phyloP scores from a whole-genome alignment of 2,329 filamentous ascomycete species.

The Nemania sp. region DNA sequence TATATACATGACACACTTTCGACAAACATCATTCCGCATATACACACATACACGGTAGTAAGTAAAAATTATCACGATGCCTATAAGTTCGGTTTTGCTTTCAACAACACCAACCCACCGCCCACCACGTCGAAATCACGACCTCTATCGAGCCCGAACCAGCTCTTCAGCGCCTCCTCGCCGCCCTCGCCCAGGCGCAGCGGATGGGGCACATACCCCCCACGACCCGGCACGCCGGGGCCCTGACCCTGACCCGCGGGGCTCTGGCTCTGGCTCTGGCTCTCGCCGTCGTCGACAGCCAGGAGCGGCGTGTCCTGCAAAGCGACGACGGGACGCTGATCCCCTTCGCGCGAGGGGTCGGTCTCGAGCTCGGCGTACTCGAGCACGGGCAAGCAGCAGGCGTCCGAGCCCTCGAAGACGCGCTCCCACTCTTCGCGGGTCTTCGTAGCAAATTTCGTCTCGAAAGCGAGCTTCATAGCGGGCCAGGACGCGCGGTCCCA shows the following conservation, averaged over 20 bases:
- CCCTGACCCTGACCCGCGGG: constrained; percentile 74
- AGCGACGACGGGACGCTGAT: constrained; percentile 72
- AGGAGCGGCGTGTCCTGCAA: constrained; percentile 70
- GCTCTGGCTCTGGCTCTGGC: too few relatives aligned
- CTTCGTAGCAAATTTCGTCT: constrained; percentile 66
- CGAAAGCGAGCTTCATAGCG: constrained; percentile 64
- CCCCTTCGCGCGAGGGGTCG: constrained; percentile 54
- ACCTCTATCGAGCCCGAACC: constrained; percentile 78
- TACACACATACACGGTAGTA: neutral
- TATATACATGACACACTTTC: too few relatives aligned
- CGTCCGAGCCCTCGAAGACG: constrained; percentile 88
- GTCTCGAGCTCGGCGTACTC: constrained; percentile 56
- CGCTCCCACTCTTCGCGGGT: constrained; percentile 79
- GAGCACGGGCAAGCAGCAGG: constrained; percentile 88
- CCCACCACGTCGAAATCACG: constrained; percentile 68
- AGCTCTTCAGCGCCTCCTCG: constrained; percentile 66
- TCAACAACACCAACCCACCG: constrained; percentile 62
- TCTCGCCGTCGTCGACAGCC: constrained; percentile 55
- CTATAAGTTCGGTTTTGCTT: constrained; percentile 49
- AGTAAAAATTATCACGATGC: neutral
- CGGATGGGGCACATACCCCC: constrained; percentile 64
- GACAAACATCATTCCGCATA: too few relatives aligned
- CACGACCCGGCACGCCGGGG: constrained; percentile 63
- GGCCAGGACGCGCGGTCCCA: constrained; percentile 69
- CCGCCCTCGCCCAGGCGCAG: constrained; percentile 72